Base-by-base conservation (phyloP, 768 basidiomycete species). In the Daedalea quercina region DNA sequence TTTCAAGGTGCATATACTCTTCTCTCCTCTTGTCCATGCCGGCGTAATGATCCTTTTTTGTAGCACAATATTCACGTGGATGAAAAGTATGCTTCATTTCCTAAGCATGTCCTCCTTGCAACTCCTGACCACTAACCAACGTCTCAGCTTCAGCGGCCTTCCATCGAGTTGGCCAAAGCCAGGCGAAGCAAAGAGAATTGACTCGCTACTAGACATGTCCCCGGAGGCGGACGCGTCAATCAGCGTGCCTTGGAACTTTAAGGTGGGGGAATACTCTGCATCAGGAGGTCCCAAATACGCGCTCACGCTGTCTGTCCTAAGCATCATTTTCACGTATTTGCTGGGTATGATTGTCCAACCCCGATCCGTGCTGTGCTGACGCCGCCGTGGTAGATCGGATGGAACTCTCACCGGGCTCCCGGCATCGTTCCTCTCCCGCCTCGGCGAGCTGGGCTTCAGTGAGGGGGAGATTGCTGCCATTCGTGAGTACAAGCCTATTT, bases 51-150 rank as follows among this genome's bases (percentile, higher is more conserved):
- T 20, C 44, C 23, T 22, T 7, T 19, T 33, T 9, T 20, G 15
- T 24, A 49, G 48, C 48, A 40, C 48, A 49, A 49, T 24, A 49
- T 49, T 3, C 48, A 49, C 24, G 48, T 49, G 11, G 48, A 49
- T 34, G 48, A 49, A 20, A 49, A 49, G 48, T 49, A 28, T 24
- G 37, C 37, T 40, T 22, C 25, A 47, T 2, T 8, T 37, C 34
- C 6, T 19, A 17, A n/a, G 8, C 26, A 19, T 20, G n/a, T n/a
- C n/a, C n/a, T n/a, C n/a, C n/a, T n/a, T n/a, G n/a, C n/a, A 11
- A 9, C 34, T 49, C 6, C 22, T 19, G 7, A 40, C 20, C 47
- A 11, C n/a, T 40, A 17, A 45, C 44, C 11, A 15, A 11, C 11
- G 9, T 25, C 22, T 17, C 25, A 49, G 48, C 35, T 26, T 37